Conservation (phyloP, 2,329 filamentous ascomycete genomes). For the Verticillium klebahnii region DNA sequence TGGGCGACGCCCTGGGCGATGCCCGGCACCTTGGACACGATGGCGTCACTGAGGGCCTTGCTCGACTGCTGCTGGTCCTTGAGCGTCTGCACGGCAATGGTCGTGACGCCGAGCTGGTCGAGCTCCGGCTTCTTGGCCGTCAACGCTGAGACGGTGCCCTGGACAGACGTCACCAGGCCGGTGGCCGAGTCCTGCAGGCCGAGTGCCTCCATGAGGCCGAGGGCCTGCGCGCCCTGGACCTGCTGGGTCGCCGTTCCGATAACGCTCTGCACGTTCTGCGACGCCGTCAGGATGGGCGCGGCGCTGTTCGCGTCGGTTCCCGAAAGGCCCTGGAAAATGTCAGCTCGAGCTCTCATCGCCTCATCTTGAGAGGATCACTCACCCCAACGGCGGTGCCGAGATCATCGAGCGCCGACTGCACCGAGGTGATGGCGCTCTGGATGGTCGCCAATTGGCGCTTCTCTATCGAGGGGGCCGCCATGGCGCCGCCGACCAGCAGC, state of each 20-base stretch:
- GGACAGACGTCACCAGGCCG: constrained; percentile 15
- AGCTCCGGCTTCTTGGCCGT: constrained; percentile 19
- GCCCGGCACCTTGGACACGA: constrained; percentile 20
- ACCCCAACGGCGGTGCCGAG: constrained; percentile 22
- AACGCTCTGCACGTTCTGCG: constrained; percentile 14
- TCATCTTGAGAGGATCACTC: neutral
- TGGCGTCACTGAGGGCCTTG: constrained; percentile 16
- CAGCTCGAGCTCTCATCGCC: neutral
- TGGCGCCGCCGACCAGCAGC: constrained; percentile 46
- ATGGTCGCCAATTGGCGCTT: constrained; percentile 46
- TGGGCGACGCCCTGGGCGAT: constrained; percentile 22
- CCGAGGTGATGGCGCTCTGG: constrained; percentile 53
- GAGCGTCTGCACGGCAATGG: constrained; percentile 17
- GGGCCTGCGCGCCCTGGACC: constrained; percentile 19
- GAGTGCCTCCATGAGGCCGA: constrained; percentile 17
- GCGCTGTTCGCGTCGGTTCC: constrained; percentile 47
- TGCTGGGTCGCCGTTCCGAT: constrained; percentile 17
- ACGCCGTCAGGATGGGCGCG: constrained; percentile 21
- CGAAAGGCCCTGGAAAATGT: constrained; percentile 17
- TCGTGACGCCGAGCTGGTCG: constrained; percentile 20
- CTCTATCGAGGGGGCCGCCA: constrained; percentile 24
- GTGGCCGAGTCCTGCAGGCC: constrained; percentile 15
- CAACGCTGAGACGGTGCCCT: constrained; percentile 15
- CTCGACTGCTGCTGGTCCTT: constrained; percentile 16
- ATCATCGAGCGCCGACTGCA: constrained; percentile 56